phyloP scores from a whole-genome alignment of 306 rosid species.

The Glycine soja region DNA sequence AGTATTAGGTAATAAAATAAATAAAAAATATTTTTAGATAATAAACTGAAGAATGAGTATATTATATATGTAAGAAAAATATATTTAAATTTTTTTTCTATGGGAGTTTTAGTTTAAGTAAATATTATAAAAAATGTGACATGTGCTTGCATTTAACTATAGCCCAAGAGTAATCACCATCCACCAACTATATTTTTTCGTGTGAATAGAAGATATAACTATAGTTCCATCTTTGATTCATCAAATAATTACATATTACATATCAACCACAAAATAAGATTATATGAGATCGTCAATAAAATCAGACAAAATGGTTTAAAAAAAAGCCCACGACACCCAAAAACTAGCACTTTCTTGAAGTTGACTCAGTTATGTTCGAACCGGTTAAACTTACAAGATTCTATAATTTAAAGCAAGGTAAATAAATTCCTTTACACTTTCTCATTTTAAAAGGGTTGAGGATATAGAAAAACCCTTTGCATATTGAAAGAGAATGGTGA shows the following conservation, averaged over 20 bases:
- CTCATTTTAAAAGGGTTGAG: background rate
- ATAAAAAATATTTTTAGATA: no score
- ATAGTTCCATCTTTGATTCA: no score
- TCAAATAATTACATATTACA: background rate
- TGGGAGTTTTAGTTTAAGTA: background rate
- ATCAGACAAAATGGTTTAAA: background rate
- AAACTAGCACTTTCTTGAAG: background rate
- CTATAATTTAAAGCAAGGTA: background rate
- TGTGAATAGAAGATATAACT: no score
- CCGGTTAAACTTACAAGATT: background rate
- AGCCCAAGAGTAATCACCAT: background rate
- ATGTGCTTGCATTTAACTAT: background rate
- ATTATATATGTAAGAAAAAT: no score
- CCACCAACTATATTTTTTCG: background rate
- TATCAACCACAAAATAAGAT: conserved; percentile 9
- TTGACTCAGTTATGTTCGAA: background rate
- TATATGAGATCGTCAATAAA: background rate
- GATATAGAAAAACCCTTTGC: background rate
- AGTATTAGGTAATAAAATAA: no score
- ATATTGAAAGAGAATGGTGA: conserved; percentile 7
- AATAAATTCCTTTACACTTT: background rate
- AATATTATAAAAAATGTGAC: background rate
- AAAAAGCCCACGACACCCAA: background rate
- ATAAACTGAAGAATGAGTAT: no score
- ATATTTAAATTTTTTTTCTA: background rate